Evolutionary conservation across 2,329 filamentous ascomycete species (phyloP), one percentile per base, ranked within the genome.

Genomic region (Colletotrichum paranaense): DNA sequence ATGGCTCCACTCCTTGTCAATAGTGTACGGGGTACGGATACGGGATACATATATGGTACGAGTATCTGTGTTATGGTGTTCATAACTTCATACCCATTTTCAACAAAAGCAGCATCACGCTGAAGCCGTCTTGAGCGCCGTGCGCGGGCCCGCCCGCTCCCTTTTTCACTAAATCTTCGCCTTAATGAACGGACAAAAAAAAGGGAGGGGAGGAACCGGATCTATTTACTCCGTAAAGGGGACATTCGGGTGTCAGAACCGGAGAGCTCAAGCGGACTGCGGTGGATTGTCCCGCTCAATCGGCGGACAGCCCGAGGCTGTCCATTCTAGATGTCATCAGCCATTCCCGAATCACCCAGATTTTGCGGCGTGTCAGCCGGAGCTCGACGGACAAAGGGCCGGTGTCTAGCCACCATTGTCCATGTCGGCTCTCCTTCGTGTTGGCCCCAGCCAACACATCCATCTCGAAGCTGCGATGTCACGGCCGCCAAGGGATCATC

Each of bases 41-140:
- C 32, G 30, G 26, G 26, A 26, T 26, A 26, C 26, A 26, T 26
- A 26, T 26, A 26, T 26, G 26, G 26, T 26, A 26, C 26, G 26
- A 26, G 26, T 26, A 26, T 26, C 26, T 26, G 26, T 26, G 26
- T 26, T 4, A 26, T 26, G 26, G 26, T 26, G 26, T 26, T 26
- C 26, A 26, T 32, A 32, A 35, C 12, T 35, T 4, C 32, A 35
- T 35, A 35, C 5, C 11, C 11, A 35, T 35, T 35, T 11, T 11
- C 7, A 35, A 8, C 7, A 35, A 35, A 35, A 19, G 32, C 57
- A 24, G 32, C 12, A 35, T n/a, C 30, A n/a, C 16, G 63, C 63
- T 26, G 63, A 71, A 32, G 57, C 56, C 68, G 35, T 67, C 19
- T 7, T 60, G 46, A 55, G 55, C 55, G 62, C 62, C 55, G 55